Conservation (phyloP, 352 stramenopile species). For the Phytophthora idaei region DNA sequence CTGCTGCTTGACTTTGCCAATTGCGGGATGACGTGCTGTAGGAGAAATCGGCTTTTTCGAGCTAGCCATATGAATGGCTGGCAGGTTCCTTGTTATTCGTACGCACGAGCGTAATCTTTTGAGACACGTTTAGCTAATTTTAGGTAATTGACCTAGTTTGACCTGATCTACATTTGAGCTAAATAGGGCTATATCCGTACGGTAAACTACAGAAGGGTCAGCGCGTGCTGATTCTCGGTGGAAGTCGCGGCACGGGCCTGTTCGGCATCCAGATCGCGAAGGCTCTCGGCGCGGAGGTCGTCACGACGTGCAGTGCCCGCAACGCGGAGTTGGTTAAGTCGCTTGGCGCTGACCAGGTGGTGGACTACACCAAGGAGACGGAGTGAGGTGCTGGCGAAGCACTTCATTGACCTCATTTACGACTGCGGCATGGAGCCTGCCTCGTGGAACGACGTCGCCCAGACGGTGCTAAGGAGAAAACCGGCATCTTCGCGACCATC, state of each 20-base stretch:
- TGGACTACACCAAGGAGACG: conserved; percentile 63
- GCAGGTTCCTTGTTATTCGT: too few species aligned
- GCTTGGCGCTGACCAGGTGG: conserved; percentile 53
- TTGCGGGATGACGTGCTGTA: too few species aligned
- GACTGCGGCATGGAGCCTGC: conserved; percentile 18
- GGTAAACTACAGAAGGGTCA: conserved; percentile 36
- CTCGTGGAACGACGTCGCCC: conserved; percentile 40
- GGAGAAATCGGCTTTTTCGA: too few species aligned
- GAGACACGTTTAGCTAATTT: too few species aligned
- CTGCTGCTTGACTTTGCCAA: too few species aligned
- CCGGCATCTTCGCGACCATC: conserved; percentile 49
- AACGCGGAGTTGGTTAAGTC: conserved; percentile 51
- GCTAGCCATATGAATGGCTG: too few species aligned
- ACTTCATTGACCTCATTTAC: conserved; percentile 46
- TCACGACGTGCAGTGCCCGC: conserved; percentile 45
- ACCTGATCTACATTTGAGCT: too few species aligned
- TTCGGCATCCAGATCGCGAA: conserved; percentile 70
- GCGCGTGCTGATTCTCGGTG: conserved; percentile 47
- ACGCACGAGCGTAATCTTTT: too few species aligned
- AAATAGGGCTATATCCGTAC: conserved; percentile 5
- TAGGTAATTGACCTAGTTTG: too few species aligned
- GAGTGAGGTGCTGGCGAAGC: conserved; percentile 34
- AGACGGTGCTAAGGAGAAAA: conserved; percentile 47
- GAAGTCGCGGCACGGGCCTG: conserved; percentile 62
- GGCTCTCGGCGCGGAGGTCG: conserved; percentile 32